Conservation (phyloP, 31 red algal species). For the Porphyra umbilicalis region DNA sequence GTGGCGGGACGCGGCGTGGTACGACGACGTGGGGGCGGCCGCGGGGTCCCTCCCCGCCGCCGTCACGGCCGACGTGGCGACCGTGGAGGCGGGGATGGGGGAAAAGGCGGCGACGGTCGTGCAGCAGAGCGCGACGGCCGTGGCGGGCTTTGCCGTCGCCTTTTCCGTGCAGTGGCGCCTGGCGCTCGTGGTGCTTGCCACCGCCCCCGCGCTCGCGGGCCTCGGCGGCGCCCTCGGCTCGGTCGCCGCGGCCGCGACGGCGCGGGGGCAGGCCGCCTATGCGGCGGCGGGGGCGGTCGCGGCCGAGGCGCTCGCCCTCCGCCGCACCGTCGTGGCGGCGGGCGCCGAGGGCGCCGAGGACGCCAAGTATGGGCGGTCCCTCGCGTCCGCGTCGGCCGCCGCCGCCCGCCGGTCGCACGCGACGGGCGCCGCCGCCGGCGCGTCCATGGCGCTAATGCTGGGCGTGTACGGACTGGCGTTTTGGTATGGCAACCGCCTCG, state of each 20-base stretch:
- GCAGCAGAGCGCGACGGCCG: too few species aligned
- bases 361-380: constrained; percentile 23
- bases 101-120: too few species aligned
- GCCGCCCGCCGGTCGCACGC: constrained; percentile 1
- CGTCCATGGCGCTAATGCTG: constrained; percentile 6
- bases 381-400: constrained; percentile 1
- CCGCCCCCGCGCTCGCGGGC: constrained; percentile 35
- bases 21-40: too few species aligned
- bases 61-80: too few species aligned
- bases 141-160: constrained; percentile 31
- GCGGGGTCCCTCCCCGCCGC: too few species aligned
- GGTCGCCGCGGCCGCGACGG: constrained; percentile 24
- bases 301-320: constrained; percentile 34
- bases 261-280: constrained; percentile 28
- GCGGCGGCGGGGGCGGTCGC: constrained; percentile 35
- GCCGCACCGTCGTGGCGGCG: constrained; percentile 27
- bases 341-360: constrained; percentile 32
- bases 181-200: constrained; percentile 28
- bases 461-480: constrained; percentile 7
- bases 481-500: constrained; percentile 17
- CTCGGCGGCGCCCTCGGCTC: constrained; percentile 25
- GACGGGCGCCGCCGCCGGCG: constrained; percentile 6
- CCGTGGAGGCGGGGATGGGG: too few species aligned
- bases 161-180: constrained; percentile 42
- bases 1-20: too few species aligned